Base-by-base conservation (phyloP, 1,284 basidiomycete species). In the Irpex sp. region DNA sequence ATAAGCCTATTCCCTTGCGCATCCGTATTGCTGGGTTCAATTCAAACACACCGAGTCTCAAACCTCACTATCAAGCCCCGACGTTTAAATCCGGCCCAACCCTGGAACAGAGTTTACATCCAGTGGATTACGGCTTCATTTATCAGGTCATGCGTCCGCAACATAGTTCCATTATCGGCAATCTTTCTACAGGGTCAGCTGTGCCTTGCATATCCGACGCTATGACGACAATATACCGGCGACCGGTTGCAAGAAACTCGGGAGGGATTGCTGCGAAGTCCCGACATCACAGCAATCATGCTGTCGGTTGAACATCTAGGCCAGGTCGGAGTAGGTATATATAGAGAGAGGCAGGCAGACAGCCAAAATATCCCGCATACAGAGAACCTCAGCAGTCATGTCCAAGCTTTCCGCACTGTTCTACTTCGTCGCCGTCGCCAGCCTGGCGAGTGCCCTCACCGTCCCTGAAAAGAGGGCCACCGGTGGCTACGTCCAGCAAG, bases 401-500 rank as follows among this genome's bases (percentile, higher is more conserved):
- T 28, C 60, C n/a, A 61, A 47, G 39, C 33, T 61, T 19, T 61
- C 56, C 6, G 19, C 48, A 36, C 47, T 61, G 33, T n/a, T 61
- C 6, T 53, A n/a, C 36, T 52, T 61, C 48, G 47, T 51, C 28
- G 59, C 59, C 23, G 37, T 55, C 37, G 60, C 60, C 37, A 61
- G 47, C 8, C 48, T 61, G 18, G 51, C 39, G 12, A 61, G 59
- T 53, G 59, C 59, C 23, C 42, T 58, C 49, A 58, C 60, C 21
- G 48, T 58, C 16, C 39, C 49, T 23, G 49, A 61, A 16, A 67
- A 66, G 58, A 61, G 73, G 23, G 79, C 80, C 9, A 74, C 75
- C 5, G 81, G 79, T 16, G 82, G 81, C 5, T 85, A 83, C 64
- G 64, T 83, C 37, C 84, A 86, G 69, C 76, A 72, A 54, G 58